Percentiles rank a stretch among this genome's conserved stretches.
Conservation (phyloP, 192 early-diverging fungal species). For the Gonapodya prolifera region DNA sequence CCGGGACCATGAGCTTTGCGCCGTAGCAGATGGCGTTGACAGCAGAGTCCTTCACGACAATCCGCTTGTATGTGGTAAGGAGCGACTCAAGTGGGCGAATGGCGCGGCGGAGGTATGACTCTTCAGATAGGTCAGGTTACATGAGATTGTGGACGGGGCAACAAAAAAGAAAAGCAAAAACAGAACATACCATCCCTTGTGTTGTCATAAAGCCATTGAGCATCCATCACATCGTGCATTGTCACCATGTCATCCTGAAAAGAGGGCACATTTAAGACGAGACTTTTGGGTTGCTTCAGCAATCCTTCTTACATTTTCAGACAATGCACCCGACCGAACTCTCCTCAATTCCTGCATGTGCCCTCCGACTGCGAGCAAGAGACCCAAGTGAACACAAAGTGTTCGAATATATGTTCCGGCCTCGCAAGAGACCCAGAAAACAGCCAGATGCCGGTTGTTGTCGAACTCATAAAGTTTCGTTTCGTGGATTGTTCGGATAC, state of each 20-base stretch:
- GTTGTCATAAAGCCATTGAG: conserved; percentile 97
- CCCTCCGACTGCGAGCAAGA: conserved; percentile 87
- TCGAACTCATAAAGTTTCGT: conserved; percentile 93
- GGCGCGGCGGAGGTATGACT: conserved; percentile 87
- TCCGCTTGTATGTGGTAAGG: conserved; percentile 87
- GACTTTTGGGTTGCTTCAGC: neutral
- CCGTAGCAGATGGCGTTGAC: conserved; percentile 99
- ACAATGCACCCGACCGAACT: conserved; percentile 82
- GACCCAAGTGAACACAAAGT: conserved; percentile 94
- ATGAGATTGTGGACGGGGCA: neutral
- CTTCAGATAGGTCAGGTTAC: conserved; percentile 17
- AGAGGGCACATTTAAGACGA: neutral
- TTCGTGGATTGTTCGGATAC: conserved; percentile 96
- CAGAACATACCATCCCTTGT: conserved; percentile 59
- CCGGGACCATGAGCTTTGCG: conserved; percentile 97
- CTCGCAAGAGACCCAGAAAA: conserved; percentile 98
- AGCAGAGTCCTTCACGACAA: conserved; percentile 96
- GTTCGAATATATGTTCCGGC: conserved; percentile 99
- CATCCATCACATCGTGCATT: conserved; percentile 98
- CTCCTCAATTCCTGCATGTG: conserved; percentile 99
- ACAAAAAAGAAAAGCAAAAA: conserved; percentile 3
- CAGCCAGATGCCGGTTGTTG: conserved; percentile 87
- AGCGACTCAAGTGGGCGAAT: conserved; percentile 90
- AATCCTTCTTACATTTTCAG: conserved; percentile 55
- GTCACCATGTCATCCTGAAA: conserved; percentile 78